These are phyloP conservation scores for Elymus sibiricus DNA, from an alignment of 176 grass and related monocot species.

Conservation along the genomic window DNA sequence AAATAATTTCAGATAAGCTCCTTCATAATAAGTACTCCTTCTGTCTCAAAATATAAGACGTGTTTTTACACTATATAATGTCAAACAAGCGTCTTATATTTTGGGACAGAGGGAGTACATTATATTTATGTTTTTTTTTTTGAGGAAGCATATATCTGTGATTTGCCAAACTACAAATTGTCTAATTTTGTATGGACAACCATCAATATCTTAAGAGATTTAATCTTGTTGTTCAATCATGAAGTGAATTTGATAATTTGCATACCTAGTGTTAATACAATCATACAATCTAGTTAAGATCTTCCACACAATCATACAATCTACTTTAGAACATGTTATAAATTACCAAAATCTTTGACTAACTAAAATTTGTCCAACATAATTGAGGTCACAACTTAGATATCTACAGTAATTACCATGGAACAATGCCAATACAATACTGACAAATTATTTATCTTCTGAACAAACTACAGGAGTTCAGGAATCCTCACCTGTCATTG, in stretches of 20 bases:
- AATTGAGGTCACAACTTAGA: neutral
- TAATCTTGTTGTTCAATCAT: neutral
- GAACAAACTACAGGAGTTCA: neutral
- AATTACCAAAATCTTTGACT: neutral
- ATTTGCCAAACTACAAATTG: neutral
- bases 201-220: neutral
- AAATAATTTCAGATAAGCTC: slow-evolving; percentile 6
- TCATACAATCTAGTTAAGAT: neutral
- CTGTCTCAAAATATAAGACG: too few relatives aligned
- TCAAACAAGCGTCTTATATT: too few relatives aligned
- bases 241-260: neutral
- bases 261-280: neutral
- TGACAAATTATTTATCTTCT: neutral
- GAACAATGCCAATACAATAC: neutral
- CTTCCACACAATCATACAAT: neutral
- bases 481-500: slow-evolving; percentile 72
- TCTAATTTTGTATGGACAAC: neutral
- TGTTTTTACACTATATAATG: too few relatives aligned
- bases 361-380: neutral
- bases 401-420: slow-evolving; percentile 1
- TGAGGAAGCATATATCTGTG: neutral
- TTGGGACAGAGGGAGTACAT: neutral
- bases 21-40: neutral
- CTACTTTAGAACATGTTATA: neutral
- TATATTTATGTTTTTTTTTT: neutral